These are phyloP conservation scores for Quercus engelmannii DNA, from an alignment of 306 rosid species.

Conservation along the genomic window DNA sequence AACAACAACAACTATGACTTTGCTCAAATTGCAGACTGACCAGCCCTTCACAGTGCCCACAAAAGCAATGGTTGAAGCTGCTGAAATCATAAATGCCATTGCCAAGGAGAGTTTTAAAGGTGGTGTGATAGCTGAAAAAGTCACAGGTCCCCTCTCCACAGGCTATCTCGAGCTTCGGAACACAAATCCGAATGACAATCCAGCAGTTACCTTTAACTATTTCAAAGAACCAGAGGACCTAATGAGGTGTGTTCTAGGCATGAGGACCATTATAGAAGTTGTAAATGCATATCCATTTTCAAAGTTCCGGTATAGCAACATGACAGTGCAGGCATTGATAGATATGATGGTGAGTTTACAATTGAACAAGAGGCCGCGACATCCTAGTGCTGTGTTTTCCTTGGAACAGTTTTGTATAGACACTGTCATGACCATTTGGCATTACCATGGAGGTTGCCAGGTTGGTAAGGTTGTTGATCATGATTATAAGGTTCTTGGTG, in stretches of 20 bases:
- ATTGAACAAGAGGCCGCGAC: constrained; percentile 56
- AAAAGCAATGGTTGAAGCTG: constrained; percentile 18
- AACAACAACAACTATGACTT: neutral
- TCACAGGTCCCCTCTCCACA: constrained; percentile 55
- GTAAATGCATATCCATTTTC: constrained; percentile 60
- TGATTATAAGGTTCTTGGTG: constrained; percentile 58
- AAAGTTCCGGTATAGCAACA: constrained; percentile 33
- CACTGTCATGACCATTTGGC: constrained; percentile 75
- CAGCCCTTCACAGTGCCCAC: constrained; percentile 19
- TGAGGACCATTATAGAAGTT: constrained; percentile 54
- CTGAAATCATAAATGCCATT: constrained; percentile 19
- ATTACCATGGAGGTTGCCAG: constrained; percentile 84
- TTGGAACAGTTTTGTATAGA: constrained; percentile 68
- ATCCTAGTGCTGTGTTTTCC: constrained; percentile 38
- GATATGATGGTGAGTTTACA: constrained; percentile 41
- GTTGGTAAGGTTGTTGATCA: constrained; percentile 57
- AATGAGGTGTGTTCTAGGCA: constrained; percentile 55
- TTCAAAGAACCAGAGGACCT: constrained; percentile 71
- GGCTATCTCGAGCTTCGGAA: constrained; percentile 55
- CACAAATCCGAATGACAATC: constrained; percentile 56
- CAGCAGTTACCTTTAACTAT: constrained; percentile 70
- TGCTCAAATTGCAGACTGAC: constrained; percentile 33
- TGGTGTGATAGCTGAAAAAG: constrained; percentile 60
- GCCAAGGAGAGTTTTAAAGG: constrained; percentile 40
- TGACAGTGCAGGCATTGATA: constrained; percentile 32